These are phyloP conservation scores for Cetraspora pellucida DNA, from an alignment of 192 early-diverging fungal genomes.

Conservation along the genomic window DNA sequence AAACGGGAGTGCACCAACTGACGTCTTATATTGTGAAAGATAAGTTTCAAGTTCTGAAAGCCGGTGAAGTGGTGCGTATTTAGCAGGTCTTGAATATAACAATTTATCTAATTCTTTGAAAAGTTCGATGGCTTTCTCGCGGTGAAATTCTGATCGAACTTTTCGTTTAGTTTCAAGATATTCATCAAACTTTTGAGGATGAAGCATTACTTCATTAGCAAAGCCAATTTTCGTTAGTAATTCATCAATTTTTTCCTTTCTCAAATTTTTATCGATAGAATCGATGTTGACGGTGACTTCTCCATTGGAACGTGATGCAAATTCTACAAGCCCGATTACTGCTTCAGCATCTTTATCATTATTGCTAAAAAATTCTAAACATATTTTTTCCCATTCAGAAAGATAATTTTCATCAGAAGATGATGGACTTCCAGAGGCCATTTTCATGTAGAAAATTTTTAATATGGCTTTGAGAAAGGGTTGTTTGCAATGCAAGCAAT, in stretches of 20 bases:
- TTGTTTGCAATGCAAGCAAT: too few species aligned
- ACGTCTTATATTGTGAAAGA: slow-evolving; percentile 18
- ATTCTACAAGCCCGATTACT: slow-evolving; percentile 23
- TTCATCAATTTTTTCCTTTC: not conserved
- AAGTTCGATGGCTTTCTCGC: slow-evolving; percentile 9
- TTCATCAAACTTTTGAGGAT: slow-evolving; percentile 1
- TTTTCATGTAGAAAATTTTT: not conserved
- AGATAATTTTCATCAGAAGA: slow-evolving; percentile 1
- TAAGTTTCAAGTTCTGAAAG: slow-evolving; percentile 7
- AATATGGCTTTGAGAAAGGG: too few species aligned
- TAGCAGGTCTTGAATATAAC: slow-evolving; percentile 14
- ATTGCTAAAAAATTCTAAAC: not conserved
- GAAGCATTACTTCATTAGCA: slow-evolving; percentile 3
- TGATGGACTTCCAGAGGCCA: not conserved
- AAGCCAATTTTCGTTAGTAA: slow-evolving; percentile 15
- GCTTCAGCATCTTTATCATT: slow-evolving; percentile 2
- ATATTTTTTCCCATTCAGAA: slow-evolving; percentile 4
- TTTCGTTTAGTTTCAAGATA: slow-evolving; percentile 18
- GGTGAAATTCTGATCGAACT: slow-evolving; percentile 18
- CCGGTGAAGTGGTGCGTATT: slow-evolving; percentile 23
- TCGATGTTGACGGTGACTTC: not conserved
- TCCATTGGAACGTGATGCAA: slow-evolving; percentile 21
- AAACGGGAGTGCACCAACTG: slow-evolving; percentile 9
- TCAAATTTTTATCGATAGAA: not conserved
- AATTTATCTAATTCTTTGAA: slow-evolving; percentile 16